These are phyloP conservation scores for Herpotrichia juniperi DNA, from an alignment of 2,329 filamentous ascomycete genomes.

Conservation along the genomic window DNA sequence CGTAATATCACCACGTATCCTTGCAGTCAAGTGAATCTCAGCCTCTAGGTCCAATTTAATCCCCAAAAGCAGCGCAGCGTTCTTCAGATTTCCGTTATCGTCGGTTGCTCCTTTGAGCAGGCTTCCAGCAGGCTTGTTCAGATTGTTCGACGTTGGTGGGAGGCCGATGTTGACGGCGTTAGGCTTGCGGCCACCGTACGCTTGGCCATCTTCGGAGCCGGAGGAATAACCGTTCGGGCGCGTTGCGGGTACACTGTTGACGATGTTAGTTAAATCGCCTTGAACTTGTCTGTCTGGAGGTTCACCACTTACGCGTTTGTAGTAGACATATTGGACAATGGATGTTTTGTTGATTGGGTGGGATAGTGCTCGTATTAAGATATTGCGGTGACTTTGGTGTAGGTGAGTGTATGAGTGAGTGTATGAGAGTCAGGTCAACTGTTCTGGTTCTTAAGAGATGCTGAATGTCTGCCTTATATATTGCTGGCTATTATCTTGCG, in stretches of 20 bases:
- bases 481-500: not conserved
- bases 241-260: conserved; percentile 30
- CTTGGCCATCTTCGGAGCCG: conserved; percentile 50
- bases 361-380: conserved; percentile 13
- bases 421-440: conserved; percentile 32
- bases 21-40: conserved; percentile 66
- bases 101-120: conserved; percentile 64
- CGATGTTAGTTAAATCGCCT: not conserved
- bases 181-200: conserved; percentile 45
- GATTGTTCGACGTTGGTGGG: conserved; percentile 46
- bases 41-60: conserved; percentile 70
- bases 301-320: conserved; percentile 23
- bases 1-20: conserved; percentile 66
- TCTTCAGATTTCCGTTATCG: conserved; percentile 63
- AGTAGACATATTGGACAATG: conserved; percentile 29
- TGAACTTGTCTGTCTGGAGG: not conserved
- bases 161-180: conserved; percentile 33
- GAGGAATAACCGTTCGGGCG: conserved; percentile 37
- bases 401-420: conserved; percentile 8
- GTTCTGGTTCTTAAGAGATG: conserved; percentile 21
- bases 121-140: conserved; percentile 47
- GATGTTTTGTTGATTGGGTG: conserved; percentile 1
- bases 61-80: conserved; percentile 64
- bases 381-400: conserved; percentile 1
- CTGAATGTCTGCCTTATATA: conserved; percentile 31